Evolutionary conservation across 148 eudicot genomes (phyloP).

Genomic region (Silene conica): DNA sequence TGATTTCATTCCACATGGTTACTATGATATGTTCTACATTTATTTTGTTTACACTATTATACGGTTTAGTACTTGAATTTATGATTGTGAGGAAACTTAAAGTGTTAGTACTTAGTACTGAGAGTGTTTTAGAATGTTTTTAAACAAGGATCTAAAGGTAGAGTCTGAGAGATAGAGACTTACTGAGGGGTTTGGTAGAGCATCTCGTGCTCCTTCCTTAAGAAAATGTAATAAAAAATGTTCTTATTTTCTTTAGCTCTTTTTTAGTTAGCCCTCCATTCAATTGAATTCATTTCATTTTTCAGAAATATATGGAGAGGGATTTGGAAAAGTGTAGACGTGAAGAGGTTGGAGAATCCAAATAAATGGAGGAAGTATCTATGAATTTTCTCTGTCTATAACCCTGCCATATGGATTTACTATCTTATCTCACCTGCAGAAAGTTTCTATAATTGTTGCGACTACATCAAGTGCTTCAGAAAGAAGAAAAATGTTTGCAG

Average conservation of each 20-base stretch:
- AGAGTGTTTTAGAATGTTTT: too few relatives aligned
- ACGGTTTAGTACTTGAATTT: too few relatives aligned
- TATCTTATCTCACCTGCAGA: conserved; percentile 44
- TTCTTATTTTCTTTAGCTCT: background rate
- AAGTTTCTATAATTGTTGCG: conserved; percentile 77
- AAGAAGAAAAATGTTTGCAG: conserved; percentile 81
- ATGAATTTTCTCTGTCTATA: background rate
- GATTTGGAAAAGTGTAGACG: background rate
- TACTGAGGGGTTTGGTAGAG: background rate
- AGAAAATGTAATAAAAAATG: background rate
- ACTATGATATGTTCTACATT: too few relatives aligned
- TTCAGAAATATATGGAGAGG: too few relatives aligned
- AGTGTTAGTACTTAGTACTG: too few relatives aligned
- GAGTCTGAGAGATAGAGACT: background rate
- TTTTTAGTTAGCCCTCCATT: background rate
- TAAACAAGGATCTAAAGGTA: background rate
- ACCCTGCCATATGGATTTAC: background rate
- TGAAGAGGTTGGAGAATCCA: background rate
- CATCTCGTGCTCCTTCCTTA: background rate
- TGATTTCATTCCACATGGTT: too few relatives aligned
- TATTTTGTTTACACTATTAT: too few relatives aligned
- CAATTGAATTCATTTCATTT: background rate
- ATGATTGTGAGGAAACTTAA: too few relatives aligned
- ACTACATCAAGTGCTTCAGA: conserved; percentile 71
- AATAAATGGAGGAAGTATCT: background rate